Percentiles rank a stretch among this genome's conserved stretches.
These are phyloP conservation scores for Xylaria sp. DNA, from an alignment of 2,329 filamentous ascomycete species.

Conservation along the genomic window DNA sequence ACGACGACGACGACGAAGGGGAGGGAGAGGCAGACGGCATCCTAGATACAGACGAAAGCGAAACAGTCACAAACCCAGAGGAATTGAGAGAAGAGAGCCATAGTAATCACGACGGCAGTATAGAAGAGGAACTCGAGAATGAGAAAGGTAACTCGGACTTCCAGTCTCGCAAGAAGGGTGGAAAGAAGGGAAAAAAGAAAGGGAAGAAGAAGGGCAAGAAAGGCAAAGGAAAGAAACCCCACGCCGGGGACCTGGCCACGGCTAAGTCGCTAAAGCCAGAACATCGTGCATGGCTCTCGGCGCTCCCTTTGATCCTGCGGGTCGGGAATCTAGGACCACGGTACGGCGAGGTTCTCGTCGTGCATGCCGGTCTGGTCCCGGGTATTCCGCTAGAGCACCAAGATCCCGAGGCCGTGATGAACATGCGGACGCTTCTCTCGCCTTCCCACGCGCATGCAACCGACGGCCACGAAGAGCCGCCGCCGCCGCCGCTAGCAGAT, in stretches of 20 bases:
- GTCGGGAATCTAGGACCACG: slow-evolving; percentile 68
- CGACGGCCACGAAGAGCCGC: not conserved
- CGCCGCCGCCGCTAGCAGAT: not conserved
- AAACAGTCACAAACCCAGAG: not conserved
- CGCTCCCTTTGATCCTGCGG: slow-evolving; percentile 80
- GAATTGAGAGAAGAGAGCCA: not conserved
- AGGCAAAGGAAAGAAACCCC: slow-evolving; percentile 47
- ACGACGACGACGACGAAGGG: slow-evolving; percentile 38
- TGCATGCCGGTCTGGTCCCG: slow-evolving; percentile 87
- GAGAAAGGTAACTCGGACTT: not conserved
- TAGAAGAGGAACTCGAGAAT: not conserved
- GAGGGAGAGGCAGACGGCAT: slow-evolving; percentile 32
- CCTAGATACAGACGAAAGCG: not conserved
- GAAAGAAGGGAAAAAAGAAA: slow-evolving; percentile 31
- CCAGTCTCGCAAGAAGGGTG: slow-evolving; percentile 31
- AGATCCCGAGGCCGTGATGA: slow-evolving; percentile 86
- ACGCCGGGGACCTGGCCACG: slow-evolving; percentile 61
- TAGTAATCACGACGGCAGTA: not conserved
- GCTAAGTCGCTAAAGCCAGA: slow-evolving; percentile 62
- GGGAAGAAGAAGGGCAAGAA: slow-evolving; percentile 27
- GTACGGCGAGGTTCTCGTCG: slow-evolving; percentile 73
- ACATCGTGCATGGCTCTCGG: slow-evolving; percentile 75
- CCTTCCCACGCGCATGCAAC: slow-evolving; percentile 45
- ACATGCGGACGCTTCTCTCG: slow-evolving; percentile 81
- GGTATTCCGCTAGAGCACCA: slow-evolving; percentile 75